phyloP scores from a whole-genome alignment of 306 rosid genomes.

The Biancaea sappan region DNA sequence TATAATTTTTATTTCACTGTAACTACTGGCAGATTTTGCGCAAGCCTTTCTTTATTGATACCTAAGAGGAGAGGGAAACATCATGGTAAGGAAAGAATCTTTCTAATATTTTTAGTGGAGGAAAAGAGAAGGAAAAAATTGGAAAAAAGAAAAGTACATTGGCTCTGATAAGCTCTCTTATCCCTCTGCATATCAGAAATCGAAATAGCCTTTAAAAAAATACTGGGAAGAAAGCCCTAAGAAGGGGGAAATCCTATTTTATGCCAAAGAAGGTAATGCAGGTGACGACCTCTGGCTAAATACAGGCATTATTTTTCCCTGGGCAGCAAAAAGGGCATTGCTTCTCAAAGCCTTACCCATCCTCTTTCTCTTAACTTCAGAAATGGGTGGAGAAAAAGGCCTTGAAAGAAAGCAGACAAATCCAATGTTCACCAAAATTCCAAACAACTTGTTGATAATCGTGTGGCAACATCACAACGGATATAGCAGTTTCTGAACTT shows the following conservation, averaged over 20 bases:
- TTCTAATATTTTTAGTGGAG: not conserved
- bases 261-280: conserved; percentile 1
- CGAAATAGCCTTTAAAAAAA: not conserved
- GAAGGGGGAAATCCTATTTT: not conserved
- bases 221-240: not conserved
- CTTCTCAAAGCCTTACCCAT: not conserved
- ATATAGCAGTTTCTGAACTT: not conserved
- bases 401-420: not conserved
- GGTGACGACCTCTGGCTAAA: not conserved
- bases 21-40: not conserved
- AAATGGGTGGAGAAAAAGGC: not conserved
- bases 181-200: not conserved
- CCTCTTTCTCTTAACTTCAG: not conserved
- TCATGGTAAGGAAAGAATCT: not conserved
- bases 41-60: not conserved
- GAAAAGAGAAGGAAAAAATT: conserved; percentile 1
- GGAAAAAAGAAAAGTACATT: not conserved
- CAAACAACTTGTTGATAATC: not conserved
- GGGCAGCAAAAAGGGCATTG: not conserved
- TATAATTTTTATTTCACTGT: conserved; percentile 11
- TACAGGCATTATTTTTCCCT: not conserved
- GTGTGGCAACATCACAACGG: not conserved
- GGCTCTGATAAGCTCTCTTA: not conserved
- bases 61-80: not conserved
- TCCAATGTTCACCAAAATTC: not conserved